These are phyloP conservation scores for Yamadazyma pseudoaaseri DNA, from an alignment of 1,139 yeast genomes.

Conservation along the genomic window DNA sequence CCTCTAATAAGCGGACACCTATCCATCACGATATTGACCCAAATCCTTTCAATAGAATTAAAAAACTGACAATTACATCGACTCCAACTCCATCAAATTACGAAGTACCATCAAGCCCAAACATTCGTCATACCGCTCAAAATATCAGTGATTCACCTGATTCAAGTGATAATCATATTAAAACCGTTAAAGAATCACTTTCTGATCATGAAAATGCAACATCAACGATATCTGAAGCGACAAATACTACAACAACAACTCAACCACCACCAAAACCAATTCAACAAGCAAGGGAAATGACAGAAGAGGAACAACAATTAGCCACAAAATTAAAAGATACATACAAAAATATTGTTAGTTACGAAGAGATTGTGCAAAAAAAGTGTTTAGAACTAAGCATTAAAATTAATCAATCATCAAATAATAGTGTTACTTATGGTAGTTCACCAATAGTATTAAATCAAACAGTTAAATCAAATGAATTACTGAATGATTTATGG, in stretches of 20 bases:
- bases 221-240: slow-evolving; percentile 6
- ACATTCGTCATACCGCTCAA: slow-evolving; percentile 27
- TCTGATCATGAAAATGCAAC: slow-evolving; percentile 10
- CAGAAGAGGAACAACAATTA: slow-evolving; percentile 68
- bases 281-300: slow-evolving; percentile 32
- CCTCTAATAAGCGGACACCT: slow-evolving; percentile 36
- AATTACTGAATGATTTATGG: slow-evolving; percentile 66
- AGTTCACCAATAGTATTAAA: slow-evolving; percentile 1
- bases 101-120: slow-evolving; percentile 46
- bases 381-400: slow-evolving; percentile 57
- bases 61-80: slow-evolving; percentile 20
- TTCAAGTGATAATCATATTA: slow-evolving; percentile 13
- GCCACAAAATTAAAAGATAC: slow-evolving; percentile 74
- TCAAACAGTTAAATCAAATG: slow-evolving; percentile 34
- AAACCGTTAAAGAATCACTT: neutral
- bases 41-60: neutral
- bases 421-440: slow-evolving; percentile 19
- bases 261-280: slow-evolving; percentile 2
- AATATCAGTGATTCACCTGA: slow-evolving; percentile 46
- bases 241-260: slow-evolving; percentile 3
- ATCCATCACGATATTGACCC: slow-evolving; percentile 9
- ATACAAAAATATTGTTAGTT: slow-evolving; percentile 63
- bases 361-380: slow-evolving; percentile 68
- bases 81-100: slow-evolving; percentile 46
- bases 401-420: slow-evolving; percentile 47